Conservation (phyloP, 306 rosid genomes). For the Rosa multiflora region DNA sequence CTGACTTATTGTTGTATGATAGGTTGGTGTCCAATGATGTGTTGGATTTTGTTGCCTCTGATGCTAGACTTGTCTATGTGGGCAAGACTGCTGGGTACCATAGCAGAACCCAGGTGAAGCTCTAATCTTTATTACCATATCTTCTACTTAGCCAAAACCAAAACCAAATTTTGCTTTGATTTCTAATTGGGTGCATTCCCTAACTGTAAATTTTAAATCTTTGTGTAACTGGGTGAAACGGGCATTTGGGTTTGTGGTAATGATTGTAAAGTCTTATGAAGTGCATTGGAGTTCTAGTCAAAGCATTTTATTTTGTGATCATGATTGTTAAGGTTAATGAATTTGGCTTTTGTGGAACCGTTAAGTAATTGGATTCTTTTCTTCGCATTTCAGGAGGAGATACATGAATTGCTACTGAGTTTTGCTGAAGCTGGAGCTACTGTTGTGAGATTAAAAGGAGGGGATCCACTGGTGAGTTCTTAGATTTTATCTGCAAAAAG, state of each 20-base stretch:
- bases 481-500: conserved; percentile 1
- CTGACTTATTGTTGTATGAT: conserved; percentile 90
- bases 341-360: conserved; percentile 9
- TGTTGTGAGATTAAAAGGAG: conserved; percentile 96
- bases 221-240: conserved; percentile 11
- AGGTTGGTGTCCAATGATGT: conserved; percentile 92
- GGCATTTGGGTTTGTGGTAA: conserved; percentile 11
- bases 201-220: background rate
- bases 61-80: conserved; percentile 84
- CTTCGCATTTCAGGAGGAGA: conserved; percentile 69
- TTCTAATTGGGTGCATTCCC: conserved; percentile 4
- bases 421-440: conserved; percentile 98
- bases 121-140: background rate
- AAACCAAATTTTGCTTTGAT: background rate
- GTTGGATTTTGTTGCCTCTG: conserved; percentile 66
- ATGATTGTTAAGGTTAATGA: background rate
- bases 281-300: background rate
- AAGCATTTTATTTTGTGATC: background rate
- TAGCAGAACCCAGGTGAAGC: conserved; percentile 86
- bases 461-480: conserved; percentile 88
- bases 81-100: conserved; percentile 97
- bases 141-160: background rate
- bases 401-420: conserved; percentile 86
- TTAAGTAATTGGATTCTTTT: background rate
- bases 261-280: background rate